Evolutionary conservation across 768 basidiomycete species (phyloP), one percentile per base, ranked within the genome.

Genomic region (Krasilnikovozyma curviuscula): DNA sequence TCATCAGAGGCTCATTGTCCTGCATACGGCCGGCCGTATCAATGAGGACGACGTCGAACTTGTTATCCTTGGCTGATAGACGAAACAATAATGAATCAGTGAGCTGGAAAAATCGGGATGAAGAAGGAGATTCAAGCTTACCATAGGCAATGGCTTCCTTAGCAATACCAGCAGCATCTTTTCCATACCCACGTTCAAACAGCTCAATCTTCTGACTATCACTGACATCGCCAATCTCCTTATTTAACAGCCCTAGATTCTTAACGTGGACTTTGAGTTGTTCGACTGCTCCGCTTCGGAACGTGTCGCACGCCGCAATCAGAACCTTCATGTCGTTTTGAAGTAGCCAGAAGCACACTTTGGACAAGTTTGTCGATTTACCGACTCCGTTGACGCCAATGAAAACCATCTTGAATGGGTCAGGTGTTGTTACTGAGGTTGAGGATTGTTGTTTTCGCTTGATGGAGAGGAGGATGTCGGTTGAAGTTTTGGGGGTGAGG

Each of bases 21-120:
- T 98, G 93, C 93, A 97, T 97, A 46, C 91, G 74, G 1, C 93
- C 93, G 18, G 93, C 93, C 1, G 93, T 97, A 63, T 98, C 93
- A 58, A 98, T 85, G 38, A 98, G 70, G 6, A 98, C 91, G 21
- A 97, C 88, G 57, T 98, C 93, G 62, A 93, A 95, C 53, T 78
- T 76, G 53, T 81, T 79, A 57, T 89, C 84, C 55, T 77, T 79
- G 28, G 77, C 89, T 93, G 60, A 7, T 33, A 46, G 46, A 13
- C 32, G 41, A 13, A 38, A 54, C 21, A 53, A 48, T 48, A 44
- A 18, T 32, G 25, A 33, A 5, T 21, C 14, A 18, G 10, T n/a
- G 5, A 35, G 25, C 31, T 7, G 30, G 29, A 34, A 16, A 18
- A 25, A 9, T n/a, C 39, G 7, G 25, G 16, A 10, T 16, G 2